Base-by-base conservation (phyloP, 352 stramenopile species). In the Halophytophthora batemanensis region DNA sequence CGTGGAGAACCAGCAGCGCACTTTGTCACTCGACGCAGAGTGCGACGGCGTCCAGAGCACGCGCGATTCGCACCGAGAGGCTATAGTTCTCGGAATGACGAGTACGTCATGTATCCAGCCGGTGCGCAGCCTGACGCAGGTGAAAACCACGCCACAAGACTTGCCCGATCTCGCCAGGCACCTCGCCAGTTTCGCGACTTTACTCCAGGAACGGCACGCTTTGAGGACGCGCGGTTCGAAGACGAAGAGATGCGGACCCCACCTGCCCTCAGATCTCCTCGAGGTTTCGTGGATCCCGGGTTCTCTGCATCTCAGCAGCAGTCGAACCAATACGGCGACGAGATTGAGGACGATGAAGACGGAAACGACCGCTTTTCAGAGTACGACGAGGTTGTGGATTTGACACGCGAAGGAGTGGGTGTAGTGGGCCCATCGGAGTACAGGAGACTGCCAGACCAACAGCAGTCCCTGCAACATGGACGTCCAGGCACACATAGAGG, bases 21-120 rank as follows among this genome's bases (percentile, higher is more conserved):
- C 7, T 69, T 62, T 21, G 64, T 54, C 3, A 18, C 49, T 37
- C 42, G 54, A 1, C 64, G 56, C 21, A 40, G 64, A 40, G 48
- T 53, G 25, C 54, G 50, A 1, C 43, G 47, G 6, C 60, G 62
- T 56, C 35, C 56, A n/a, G 50, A 69, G 6, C 43, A 52, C 6
- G 21, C 60, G 18, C 52, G 56, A 33, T 66, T 48, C 51, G 46
- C 47, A 22, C 25, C 43, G 3, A 61, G 52, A 36, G 36, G 18
- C 31, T 64, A 73, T 13, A 34, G 22, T 14, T 44, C 56, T 31
- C 50, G 42, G 17, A 21, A 47, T 12, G 59, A 63, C 23, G 55
- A 41, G 10, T 69, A 61, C 34, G 22, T 25, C 6, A 60, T 48
- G 47, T 66, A 66, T 36, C 23, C 53, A 31, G 8, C 25, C 34